These are phyloP conservation scores for Suillus decipiens DNA, from an alignment of 768 basidiomycete genomes.

Conservation along the genomic window DNA sequence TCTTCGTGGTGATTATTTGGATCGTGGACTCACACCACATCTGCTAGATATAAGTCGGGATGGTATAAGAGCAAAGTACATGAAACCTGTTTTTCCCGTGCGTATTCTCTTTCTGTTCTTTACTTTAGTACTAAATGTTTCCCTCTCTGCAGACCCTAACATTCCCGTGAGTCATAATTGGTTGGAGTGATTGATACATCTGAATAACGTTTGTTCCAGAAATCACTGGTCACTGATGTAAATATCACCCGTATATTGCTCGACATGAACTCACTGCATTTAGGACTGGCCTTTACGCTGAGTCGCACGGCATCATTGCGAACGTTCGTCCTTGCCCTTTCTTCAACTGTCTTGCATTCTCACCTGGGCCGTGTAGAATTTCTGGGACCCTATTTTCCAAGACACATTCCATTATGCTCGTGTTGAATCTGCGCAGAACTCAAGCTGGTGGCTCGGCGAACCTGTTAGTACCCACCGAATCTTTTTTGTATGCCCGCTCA, in stretches of 20 bases:
- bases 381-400: conserved; percentile 73
- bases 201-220: conserved; percentile 36
- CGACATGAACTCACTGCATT: conserved; percentile 6
- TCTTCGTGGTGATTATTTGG: conserved; percentile 82
- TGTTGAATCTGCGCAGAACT: conserved; percentile 58
- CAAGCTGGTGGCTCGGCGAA: conserved; percentile 88
- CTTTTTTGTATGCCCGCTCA: not conserved
- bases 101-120: conserved; percentile 25
- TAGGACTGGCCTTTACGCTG: conserved; percentile 88
- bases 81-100: conserved; percentile 88
- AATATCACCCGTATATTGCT: conserved; percentile 17
- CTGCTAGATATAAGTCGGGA: conserved; percentile 76
- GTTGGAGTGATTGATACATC: not conserved
- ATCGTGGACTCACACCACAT: conserved; percentile 83
- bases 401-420: conserved; percentile 75
- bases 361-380: conserved; percentile 58
- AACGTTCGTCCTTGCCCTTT: conserved; percentile 54
- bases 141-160: conserved; percentile 65
- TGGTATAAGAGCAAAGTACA: conserved; percentile 84
- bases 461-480: conserved; percentile 53
- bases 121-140: conserved; percentile 10
- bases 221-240: conserved; percentile 93
- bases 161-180: conserved; percentile 68
- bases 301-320: conserved; percentile 89
- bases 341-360: not conserved